These are phyloP conservation scores for Ganoderma sp. DNA, from an alignment of 1,284 basidiomycete genomes.

Conservation along the genomic window DNA sequence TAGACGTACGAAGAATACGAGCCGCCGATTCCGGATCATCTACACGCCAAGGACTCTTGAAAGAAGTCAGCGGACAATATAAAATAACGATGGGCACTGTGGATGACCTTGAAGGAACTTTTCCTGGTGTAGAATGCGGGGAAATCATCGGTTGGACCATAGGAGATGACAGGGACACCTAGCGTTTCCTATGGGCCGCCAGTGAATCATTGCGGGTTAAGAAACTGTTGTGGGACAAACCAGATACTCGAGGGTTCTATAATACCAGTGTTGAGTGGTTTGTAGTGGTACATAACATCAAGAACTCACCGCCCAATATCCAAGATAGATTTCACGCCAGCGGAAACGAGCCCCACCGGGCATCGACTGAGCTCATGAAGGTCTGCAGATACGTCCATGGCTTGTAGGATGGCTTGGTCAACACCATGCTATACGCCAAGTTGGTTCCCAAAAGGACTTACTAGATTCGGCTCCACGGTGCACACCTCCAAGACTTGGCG, in stretches of 20 bases:
- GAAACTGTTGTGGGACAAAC: constrained; percentile 46
- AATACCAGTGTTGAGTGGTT: background rate
- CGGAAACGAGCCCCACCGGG: constrained; percentile 89
- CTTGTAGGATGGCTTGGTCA: constrained; percentile 46
- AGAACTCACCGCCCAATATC: constrained; percentile 79
- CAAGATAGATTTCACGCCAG: constrained; percentile 94
- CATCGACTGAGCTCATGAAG: constrained; percentile 83
- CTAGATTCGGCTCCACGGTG: constrained; percentile 91
- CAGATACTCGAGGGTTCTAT: constrained; percentile 87
- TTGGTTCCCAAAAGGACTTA: constrained; percentile 45
- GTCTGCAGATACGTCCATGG: constrained; percentile 96
- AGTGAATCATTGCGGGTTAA: background rate
- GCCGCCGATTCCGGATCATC: constrained; percentile 69
- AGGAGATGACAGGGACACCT: constrained; percentile 91
- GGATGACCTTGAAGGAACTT: constrained; percentile 80
- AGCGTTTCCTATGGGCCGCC: constrained; percentile 80
- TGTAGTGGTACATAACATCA: background rate
- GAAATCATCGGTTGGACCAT: constrained; percentile 79
- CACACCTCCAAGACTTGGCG: constrained; percentile 82
- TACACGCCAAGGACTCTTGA: constrained; percentile 74
- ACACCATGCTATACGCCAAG: background rate
- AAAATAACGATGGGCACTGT: constrained; percentile 3
- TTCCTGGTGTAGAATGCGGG: constrained; percentile 92
- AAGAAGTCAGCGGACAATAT: constrained; percentile 2
- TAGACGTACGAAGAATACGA: constrained; percentile 67